Evolutionary conservation across 805 yeast species (phyloP), one percentile per base, ranked within the genome.

Genomic region (Priceomyces fermenticarens): DNA sequence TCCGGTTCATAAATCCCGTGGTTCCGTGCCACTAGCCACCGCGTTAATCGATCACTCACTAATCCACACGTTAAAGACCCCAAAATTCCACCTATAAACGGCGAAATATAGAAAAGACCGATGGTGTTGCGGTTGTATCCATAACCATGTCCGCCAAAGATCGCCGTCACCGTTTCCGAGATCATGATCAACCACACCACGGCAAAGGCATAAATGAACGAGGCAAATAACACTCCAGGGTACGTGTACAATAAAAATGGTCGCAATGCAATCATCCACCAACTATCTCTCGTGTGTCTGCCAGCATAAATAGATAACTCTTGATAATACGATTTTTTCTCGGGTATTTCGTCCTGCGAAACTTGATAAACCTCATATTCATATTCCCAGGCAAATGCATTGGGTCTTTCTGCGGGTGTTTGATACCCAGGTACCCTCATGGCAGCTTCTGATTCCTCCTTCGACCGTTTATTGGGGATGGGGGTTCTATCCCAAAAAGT

Each of bases 151-250:
- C 52, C 47, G 2, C 65, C 51, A 52, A 80, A 80, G 11, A 80
- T 73, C 3, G 70, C 64, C 2, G 80, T 65, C 28, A 80, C 69
- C 0, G 79, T 67, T 50, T 80, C 84, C 2, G 83, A 76, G 35
- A 80, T 73, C 25, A 79, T 75, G 53, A 80, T 79, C 35, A 80
- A 70, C 84, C 84, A 80, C 13, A 80, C 81, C 14, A 80, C 81
- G 11, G 83, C 77, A 39, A 80, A 62, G 0, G 80, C 63, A 52
- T 80, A 80, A 2, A 77, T 54, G 7, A 80, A 51, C 1, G 83
- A 62, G 0, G 81, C 74, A 51, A 68, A 80, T 3, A 76, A 51
- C 12, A 80, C 62, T 1, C 76, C 61, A 0, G 84, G 83, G 53
- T 79, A 80, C 20, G 62, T 51, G 41, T 60, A 65, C 4, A 80